These are phyloP conservation scores for Colletotrichum sansevieriae DNA, from an alignment of 2,329 filamentous ascomycete species.

Conservation along the genomic window DNA sequence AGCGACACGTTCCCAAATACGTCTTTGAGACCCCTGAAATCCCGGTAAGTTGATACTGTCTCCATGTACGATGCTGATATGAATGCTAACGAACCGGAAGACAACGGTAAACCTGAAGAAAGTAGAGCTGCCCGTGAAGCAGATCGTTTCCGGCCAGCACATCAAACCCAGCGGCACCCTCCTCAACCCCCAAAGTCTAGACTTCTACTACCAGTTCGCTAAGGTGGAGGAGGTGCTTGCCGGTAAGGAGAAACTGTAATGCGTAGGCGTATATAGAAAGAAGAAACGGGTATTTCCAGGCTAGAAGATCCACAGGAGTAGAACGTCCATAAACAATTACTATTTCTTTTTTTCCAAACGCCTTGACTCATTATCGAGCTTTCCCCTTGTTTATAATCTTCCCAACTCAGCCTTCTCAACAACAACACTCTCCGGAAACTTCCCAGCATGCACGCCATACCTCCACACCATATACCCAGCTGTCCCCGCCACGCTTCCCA, in stretches of 20 bases:
- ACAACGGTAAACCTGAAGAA: conserved; percentile 89
- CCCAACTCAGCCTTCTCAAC: conserved; percentile 30
- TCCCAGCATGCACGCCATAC: conserved; percentile 61
- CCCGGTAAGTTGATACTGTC: conserved; percentile 68
- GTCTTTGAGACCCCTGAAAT: conserved; percentile 86
- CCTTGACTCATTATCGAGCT: neutral
- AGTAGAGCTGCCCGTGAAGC: conserved; percentile 86
- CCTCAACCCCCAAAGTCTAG: conserved; percentile 79
- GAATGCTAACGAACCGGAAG: conserved; percentile 54
- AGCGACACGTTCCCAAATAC: conserved; percentile 82
- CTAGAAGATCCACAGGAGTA: neutral
- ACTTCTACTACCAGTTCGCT: conserved; percentile 85
- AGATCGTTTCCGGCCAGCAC: conserved; percentile 81
- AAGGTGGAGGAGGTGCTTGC: conserved; percentile 72
- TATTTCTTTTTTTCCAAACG: neutral
- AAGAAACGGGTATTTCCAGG: conserved; percentile 6
- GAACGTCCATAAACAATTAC: neutral
- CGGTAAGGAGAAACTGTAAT: conserved; percentile 63
- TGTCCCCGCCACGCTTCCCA: conserved; percentile 64
- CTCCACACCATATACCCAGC: conserved; percentile 63
- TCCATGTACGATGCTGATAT: neutral
- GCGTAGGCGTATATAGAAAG: neutral
- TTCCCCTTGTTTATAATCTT: conserved; percentile 18
- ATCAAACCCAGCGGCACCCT: conserved; percentile 83
- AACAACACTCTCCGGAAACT: conserved; percentile 48